A percentile compares a stretch with the other conserved stretches of the same genome.
Conservation (phyloP, 2,329 filamentous ascomycete species). For the Scolecobasidium constrictum region DNA sequence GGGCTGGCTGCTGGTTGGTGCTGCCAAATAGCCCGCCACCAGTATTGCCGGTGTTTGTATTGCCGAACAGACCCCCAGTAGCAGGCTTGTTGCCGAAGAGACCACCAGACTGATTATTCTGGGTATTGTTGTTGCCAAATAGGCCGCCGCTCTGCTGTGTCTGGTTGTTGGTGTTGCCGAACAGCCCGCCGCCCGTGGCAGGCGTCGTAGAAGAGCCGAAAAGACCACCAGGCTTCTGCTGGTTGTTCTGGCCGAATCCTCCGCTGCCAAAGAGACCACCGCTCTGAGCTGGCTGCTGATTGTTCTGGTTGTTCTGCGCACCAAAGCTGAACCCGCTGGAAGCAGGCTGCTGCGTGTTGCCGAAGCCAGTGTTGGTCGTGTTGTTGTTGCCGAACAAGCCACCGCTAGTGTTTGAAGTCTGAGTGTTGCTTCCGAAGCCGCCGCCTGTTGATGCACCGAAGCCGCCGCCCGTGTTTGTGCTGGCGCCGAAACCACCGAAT, state of each 20-base stretch:
- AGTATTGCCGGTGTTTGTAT: constrained; percentile 16
- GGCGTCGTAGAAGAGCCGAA: constrained; percentile 17
- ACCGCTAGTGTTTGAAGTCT: constrained; percentile 14
- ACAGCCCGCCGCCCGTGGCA: constrained; percentile 23
- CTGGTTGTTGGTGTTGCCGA: constrained; percentile 34
- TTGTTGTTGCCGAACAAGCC: constrained; percentile 19
- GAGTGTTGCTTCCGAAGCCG: constrained; percentile 27
- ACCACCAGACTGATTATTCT: constrained; percentile 13
- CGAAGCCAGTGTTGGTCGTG: constrained; percentile 10
- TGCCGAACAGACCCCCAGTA: constrained; percentile 16
- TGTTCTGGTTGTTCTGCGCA: constrained; percentile 22
- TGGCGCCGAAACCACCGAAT: constrained; percentile 11
- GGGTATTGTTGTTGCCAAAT: constrained; percentile 25
- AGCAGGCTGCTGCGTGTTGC: constrained; percentile 12
- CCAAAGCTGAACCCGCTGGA: constrained; percentile 29
- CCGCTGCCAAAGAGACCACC: constrained; percentile 28
- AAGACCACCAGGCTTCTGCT: constrained; percentile 16
- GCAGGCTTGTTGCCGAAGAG: constrained; percentile 20
- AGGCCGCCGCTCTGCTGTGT: constrained; percentile 32
- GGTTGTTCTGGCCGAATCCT: constrained; percentile 37
- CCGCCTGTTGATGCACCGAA: constrained; percentile 7
- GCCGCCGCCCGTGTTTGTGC: constrained; percentile 1
- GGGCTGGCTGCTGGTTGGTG: constrained; percentile 35
- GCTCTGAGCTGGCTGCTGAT: constrained; percentile 24
- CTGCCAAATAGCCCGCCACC: constrained; percentile 28